A percentile compares a stretch with the other conserved stretches of the same genome.
These are phyloP conservation scores for Stagonosporopsis tanaceti DNA, from an alignment of 2,329 filamentous ascomycete genomes.

Conservation along the genomic window DNA sequence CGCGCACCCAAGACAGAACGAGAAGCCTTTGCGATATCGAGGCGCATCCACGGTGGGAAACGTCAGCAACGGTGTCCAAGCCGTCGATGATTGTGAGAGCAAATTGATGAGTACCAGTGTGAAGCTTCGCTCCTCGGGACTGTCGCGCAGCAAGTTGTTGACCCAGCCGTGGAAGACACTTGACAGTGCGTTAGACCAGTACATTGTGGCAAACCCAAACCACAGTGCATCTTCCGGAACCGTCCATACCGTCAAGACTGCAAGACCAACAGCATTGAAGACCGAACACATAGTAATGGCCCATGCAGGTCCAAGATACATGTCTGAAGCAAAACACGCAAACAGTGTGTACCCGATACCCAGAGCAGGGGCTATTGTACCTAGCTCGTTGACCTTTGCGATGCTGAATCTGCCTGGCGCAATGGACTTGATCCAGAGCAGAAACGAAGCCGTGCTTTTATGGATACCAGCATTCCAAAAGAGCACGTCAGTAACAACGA, in stretches of 20 bases:
- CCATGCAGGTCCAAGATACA: conserved; percentile 60
- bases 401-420: conserved; percentile 54
- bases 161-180: conserved; percentile 64
- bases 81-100: conserved; percentile 12
- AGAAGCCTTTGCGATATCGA: conserved; percentile 11
- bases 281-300: conserved; percentile 59
- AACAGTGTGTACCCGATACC: conserved; percentile 64
- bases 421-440: conserved; percentile 65
- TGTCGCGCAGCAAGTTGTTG: conserved; percentile 34
- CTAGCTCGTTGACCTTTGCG: conserved; percentile 59
- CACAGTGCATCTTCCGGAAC: conserved; percentile 62
- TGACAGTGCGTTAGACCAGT: conserved; percentile 59
- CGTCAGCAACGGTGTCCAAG: conserved; percentile 15
- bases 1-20: conserved; percentile 14
- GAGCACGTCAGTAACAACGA: conserved; percentile 60
- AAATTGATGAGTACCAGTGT: conserved; percentile 19
- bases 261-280: conserved; percentile 60
- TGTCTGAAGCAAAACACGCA: conserved; percentile 62
- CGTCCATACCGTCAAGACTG: conserved; percentile 62
- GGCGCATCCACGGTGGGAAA: conserved; percentile 18
- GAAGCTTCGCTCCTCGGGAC: conserved; percentile 15
- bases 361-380: conserved; percentile 59
- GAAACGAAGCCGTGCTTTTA: conserved; percentile 57
- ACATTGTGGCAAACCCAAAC: conserved; percentile 60
- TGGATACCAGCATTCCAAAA: conserved; percentile 64